phyloP scores from a whole-genome alignment of 2,329 filamentous ascomycete species.

The Epichloe amarillans region DNA sequence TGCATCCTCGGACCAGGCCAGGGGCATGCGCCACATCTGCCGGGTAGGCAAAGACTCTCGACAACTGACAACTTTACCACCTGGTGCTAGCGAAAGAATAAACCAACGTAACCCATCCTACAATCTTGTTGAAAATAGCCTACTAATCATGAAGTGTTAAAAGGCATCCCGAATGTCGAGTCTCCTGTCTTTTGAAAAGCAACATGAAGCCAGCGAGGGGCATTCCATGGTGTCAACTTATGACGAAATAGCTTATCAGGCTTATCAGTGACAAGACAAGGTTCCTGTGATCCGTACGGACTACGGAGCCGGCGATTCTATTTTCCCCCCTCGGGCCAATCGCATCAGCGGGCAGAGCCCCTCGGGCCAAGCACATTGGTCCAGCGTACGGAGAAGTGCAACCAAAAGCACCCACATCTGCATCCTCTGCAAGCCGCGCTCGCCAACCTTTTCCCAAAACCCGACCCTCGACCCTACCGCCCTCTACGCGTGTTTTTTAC shows the following conservation, averaged over 20 bases:
- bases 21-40: no score
- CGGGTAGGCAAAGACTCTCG: no score
- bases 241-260: background rate
- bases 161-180: no score
- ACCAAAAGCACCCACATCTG: background rate
- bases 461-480: background rate
- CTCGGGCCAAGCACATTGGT: background rate
- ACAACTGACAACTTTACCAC: no score
- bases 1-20: no score
- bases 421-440: background rate
- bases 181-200: no score
- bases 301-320: background rate
- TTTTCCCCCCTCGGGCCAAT: background rate
- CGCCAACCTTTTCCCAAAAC: background rate
- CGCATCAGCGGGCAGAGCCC: background rate
- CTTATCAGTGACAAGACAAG: no score
- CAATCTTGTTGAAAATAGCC: no score
- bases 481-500: constrained; percentile 1
- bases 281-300: background rate
- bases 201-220: no score
- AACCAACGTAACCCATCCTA: no score
- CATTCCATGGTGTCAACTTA: background rate
- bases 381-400: background rate
- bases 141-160: no score
- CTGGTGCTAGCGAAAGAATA: no score